phyloP scores from a whole-genome alignment of 73 alveolate species.

The Halteria grandinella region DNA sequence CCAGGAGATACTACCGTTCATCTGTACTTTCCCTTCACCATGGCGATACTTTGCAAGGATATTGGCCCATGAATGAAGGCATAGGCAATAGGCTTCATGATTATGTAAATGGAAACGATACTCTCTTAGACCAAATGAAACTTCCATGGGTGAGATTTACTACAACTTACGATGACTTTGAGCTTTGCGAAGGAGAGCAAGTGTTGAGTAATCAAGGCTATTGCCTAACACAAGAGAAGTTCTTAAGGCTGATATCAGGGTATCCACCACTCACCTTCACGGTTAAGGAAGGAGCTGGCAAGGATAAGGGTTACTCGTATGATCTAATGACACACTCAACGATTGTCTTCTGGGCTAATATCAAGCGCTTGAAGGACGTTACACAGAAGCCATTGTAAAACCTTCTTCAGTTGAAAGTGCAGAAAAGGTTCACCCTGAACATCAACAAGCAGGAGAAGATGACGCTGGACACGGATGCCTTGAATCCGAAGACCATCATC shows the following conservation, averaged over 20 bases:
- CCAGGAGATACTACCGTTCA: conserved; percentile 33
- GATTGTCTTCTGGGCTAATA: conserved; percentile 23
- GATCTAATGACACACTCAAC: conserved; percentile 26
- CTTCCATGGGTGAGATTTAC: conserved; percentile 23
- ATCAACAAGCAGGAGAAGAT: background rate
- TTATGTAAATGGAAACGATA: background rate
- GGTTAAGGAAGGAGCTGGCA: background rate
- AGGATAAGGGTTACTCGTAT: background rate
- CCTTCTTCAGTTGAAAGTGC: background rate
- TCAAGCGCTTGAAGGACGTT: background rate
- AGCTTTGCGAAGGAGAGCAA: conserved; percentile 42
- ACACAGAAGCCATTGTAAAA: background rate
- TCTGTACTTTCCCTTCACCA: background rate
- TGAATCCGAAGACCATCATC: background rate
- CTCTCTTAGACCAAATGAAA: background rate
- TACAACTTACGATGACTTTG: background rate
- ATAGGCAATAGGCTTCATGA: conserved; percentile 19
- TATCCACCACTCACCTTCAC: background rate
- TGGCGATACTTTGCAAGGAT: background rate
- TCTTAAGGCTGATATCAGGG: background rate
- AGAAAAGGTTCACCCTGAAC: conserved; percentile 1
- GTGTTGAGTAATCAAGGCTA: conserved; percentile 27
- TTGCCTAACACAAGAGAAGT: conserved; percentile 24
- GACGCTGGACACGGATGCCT: background rate
- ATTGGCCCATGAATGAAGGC: conserved; percentile 46